Base-by-base conservation (phyloP, 108 stramenopile species). In the Aurantiochytrium sp. region DNA sequence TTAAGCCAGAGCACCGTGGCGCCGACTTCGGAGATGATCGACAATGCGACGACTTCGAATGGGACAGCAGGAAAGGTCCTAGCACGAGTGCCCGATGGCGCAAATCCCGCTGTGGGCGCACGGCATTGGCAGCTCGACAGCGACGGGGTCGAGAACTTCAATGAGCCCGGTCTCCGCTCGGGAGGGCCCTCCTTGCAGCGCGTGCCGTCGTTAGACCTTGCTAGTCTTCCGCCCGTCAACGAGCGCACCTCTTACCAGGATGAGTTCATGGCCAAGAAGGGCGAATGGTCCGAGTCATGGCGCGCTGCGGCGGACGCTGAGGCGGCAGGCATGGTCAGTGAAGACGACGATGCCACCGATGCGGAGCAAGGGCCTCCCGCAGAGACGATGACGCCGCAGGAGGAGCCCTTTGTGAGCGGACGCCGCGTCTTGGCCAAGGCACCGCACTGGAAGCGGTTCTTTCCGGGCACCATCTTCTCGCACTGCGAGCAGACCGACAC, bases 231-330 rank as follows among this genome's bases (percentile, higher is more conserved):
- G 6, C 42, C 73, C 10, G 32, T 30, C 10, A 27, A 65, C 27
- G 73, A 81, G 42, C 73, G 73, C 73, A 81, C n/a, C 6, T 81
- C 73, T 48, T 81, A 81, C 39, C 73, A 81, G 45, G 73, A 81
- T 30, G 73, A 81, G 73, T 81, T 81, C 24, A 17, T 39, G 24
- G 39, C 73, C 1, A 12, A 81, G 32, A 41, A 81, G 2, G 73
- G 32, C 27, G 36, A 81, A 24, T 81, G 39, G 39, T 81, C 73
- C n/a, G 73, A 81, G 45, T 81, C 73, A 8, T 81, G 73, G 73
- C 39, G 73, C 6, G 73, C 39, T n/a, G 73, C 39, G 39, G 42
- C 45, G 27, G 45, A 81, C 15, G 73, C 45, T 1, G 73, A 81
- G 73, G n/a, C 45, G 0, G 45, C 42, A 17, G 73, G 73, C n/a